Conservation (phyloP, 805 yeast species). For the Starmera dryadoides region DNA sequence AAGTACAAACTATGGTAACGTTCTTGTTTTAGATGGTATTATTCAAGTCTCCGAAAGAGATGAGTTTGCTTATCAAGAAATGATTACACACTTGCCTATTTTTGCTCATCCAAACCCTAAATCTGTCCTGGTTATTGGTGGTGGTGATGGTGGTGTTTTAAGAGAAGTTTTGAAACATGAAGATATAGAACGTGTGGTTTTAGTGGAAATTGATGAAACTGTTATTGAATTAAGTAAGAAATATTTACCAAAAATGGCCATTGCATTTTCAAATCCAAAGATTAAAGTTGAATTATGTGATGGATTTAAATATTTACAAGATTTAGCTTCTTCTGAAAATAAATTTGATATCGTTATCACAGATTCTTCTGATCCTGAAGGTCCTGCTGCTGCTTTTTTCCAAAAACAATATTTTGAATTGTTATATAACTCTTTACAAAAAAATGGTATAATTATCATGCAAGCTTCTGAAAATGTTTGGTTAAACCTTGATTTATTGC, state of each 20-base stretch:
- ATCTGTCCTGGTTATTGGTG: conserved; percentile 82
- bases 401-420: conserved; percentile 69
- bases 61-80: conserved; percentile 90
- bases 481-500: conserved; percentile 53
- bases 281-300: conserved; percentile 67
- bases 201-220: conserved; percentile 85
- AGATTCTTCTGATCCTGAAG: conserved; percentile 93
- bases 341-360: conserved; percentile 81
- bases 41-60: conserved; percentile 89
- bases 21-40: conserved; percentile 82
- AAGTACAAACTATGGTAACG: conserved; percentile 76
- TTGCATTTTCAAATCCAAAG: conserved; percentile 52
- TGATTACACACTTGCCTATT: conserved; percentile 79
- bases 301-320: conserved; percentile 72
- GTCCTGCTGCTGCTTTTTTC: conserved; percentile 89
- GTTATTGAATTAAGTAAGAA: conserved; percentile 67
- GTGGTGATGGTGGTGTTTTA: conserved; percentile 94
- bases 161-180: conserved; percentile 80
- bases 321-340: conserved; percentile 25
- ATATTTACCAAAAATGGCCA: conserved; percentile 74
- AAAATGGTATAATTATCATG: conserved; percentile 66
- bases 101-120: conserved; percentile 72
- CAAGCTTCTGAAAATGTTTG: conserved; percentile 75
- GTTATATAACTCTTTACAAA: conserved; percentile 53
- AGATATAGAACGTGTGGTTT: conserved; percentile 53